A percentile compares a stretch with the other conserved stretches of the same genome.
These are phyloP conservation scores for Diphasiastrum complanatum DNA, from an alignment of 83 land plant genomes.

Conservation along the genomic window DNA sequence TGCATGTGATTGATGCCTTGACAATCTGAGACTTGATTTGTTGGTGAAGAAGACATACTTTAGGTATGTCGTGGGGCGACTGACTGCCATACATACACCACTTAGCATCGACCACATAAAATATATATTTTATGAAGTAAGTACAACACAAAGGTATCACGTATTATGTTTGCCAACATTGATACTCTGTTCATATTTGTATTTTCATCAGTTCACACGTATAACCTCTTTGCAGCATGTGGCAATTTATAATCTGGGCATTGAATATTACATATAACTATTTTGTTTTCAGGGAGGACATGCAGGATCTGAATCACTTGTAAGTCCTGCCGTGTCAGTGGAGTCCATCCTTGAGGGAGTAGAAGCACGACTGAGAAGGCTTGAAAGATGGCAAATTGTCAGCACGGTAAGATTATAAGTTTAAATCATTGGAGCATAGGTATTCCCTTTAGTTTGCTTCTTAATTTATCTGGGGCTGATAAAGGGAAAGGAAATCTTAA, in stretches of 20 bases:
- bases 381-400: slow-evolving; percentile 35
- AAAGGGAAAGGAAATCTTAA: not conserved
- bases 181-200: no score
- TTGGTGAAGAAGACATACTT: no score
- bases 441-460: not conserved
- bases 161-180: no score
- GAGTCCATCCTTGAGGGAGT: slow-evolving; percentile 31
- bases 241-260: slow-evolving; percentile 28
- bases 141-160: no score
- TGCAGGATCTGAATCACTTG: slow-evolving; percentile 23
- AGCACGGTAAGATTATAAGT: slow-evolving; percentile 22
- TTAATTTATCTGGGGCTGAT: not conserved
- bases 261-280: slow-evolving; percentile 1
- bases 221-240: slow-evolving; percentile 28
- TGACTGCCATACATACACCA: no score
- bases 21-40: no score
- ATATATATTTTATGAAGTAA: no score
- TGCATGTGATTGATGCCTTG: no score
- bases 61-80: no score
- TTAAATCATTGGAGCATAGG: not conserved
- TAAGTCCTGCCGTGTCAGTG: slow-evolving; percentile 31
- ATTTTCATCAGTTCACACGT: slow-evolving; percentile 16
- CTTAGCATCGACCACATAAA: no score
- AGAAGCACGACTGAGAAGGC: slow-evolving; percentile 25
- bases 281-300: slow-evolving; percentile 26